Conservation (phyloP, 1,284 basidiomycete species). For the Ganoderma sinense region DNA sequence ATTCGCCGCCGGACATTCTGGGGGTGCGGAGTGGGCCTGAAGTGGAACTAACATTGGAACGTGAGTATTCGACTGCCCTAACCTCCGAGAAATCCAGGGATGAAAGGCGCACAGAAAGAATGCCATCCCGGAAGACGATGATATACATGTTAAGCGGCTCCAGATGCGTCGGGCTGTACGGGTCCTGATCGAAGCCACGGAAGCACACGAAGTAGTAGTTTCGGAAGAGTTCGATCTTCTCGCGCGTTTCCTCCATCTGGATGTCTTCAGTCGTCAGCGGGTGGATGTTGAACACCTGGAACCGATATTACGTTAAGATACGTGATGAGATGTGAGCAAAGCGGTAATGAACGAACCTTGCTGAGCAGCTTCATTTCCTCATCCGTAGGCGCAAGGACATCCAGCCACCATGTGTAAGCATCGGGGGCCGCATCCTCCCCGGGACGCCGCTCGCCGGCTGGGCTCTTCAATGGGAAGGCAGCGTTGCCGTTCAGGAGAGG, state of each 20-base stretch:
- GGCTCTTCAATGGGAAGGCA: neutral
- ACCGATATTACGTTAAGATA: neutral
- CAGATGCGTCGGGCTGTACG: constrained; percentile 95
- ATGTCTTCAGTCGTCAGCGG: constrained; percentile 99
- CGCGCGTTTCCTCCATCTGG: constrained; percentile 98
- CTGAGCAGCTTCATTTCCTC: constrained; percentile 98
- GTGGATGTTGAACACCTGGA: constrained; percentile 94
- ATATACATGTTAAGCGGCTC: constrained; percentile 99
- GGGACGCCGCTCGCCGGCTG: constrained; percentile 23
- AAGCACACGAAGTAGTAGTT: constrained; percentile 99
- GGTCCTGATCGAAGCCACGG: constrained; percentile 98
- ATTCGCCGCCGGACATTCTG: constrained; percentile 98
- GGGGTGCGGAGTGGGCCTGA: constrained; percentile 95
- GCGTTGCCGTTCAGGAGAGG: constrained; percentile 31
- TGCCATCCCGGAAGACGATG: constrained; percentile 99
- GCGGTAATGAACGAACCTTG: constrained; percentile 62
- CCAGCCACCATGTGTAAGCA: constrained; percentile 92
- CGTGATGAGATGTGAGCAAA: neutral
- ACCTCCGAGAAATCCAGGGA: neutral
- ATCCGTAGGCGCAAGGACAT: constrained; percentile 94
- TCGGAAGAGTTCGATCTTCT: constrained; percentile 99
- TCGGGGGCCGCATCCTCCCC: constrained; percentile 29
- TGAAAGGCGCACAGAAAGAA: constrained; percentile 74
- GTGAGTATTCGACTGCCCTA: constrained; percentile 2
- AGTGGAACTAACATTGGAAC: constrained; percentile 83